Percentiles rank a stretch among this genome's conserved stretches.
phyloP scores from a whole-genome alignment of 805 yeast species.

The Dipodascopsis tothii region DNA sequence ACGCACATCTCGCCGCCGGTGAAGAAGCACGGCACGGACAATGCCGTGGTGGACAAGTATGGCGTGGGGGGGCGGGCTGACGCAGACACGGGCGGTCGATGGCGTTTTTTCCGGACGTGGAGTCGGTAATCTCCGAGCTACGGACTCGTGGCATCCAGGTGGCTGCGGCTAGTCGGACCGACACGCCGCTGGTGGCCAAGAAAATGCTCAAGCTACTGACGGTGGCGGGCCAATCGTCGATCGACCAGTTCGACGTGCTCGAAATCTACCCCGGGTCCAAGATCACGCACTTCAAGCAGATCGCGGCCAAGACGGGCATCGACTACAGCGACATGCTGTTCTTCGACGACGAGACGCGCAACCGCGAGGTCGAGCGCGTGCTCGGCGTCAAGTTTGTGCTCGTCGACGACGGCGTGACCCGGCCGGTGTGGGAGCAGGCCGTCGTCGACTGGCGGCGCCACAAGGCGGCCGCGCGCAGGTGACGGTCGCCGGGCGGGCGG shows the following conservation, averaged over 20 bases:
- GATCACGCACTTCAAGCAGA: constrained; percentile 46
- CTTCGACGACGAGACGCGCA: constrained; percentile 75
- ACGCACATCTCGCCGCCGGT: constrained; percentile 59
- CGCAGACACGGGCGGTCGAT: constrained; percentile 43
- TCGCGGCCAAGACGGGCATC: constrained; percentile 43
- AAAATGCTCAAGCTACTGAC: constrained; percentile 49
- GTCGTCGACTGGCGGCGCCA: constrained; percentile 33
- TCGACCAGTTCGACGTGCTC: constrained; percentile 45
- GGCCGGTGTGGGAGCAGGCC: constrained; percentile 45
- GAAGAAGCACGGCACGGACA: constrained; percentile 31
- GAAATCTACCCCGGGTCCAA: constrained; percentile 64
- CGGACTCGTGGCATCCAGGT: constrained; percentile 42
- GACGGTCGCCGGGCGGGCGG: no score
- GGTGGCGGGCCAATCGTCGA: constrained; percentile 48
- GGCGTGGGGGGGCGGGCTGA: background rate
- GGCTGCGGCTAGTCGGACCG: constrained; percentile 72
- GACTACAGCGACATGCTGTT: constrained; percentile 47
- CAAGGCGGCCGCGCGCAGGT: no score
- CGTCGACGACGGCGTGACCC: constrained; percentile 55
- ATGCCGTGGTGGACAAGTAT: constrained; percentile 41
- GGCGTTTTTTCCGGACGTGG: constrained; percentile 61
- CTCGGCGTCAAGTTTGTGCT: constrained; percentile 66
- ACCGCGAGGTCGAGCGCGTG: constrained; percentile 57
- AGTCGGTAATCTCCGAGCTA: constrained; percentile 50
- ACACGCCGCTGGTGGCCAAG: constrained; percentile 63